Evolutionary conservation across 202 grass and related monocot genomes (phyloP).

Genomic region (Schoenoplectus triqueter): DNA sequence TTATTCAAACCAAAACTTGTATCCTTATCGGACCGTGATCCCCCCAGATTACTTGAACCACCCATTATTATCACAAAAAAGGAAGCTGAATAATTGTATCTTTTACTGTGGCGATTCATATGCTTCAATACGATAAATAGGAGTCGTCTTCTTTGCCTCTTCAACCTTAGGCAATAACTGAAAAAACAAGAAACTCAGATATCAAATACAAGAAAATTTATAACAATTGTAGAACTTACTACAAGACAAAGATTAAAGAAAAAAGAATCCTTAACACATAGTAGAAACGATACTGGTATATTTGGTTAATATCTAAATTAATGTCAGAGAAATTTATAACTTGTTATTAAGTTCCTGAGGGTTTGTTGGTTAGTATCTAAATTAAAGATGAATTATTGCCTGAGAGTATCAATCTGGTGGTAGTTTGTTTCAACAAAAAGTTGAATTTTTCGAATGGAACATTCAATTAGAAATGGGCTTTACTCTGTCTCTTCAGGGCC

Average conservation of each 20-base stretch:
- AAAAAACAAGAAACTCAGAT: background rate
- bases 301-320: too few species aligned
- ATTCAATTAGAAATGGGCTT: background rate
- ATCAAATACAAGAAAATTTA: conserved; percentile 5
- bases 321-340: background rate
- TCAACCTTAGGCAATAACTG: conserved; percentile 41
- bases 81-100: background rate
- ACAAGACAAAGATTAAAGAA: background rate
- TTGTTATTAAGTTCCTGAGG: background rate
- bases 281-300: background rate
- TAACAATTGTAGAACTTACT: background rate
- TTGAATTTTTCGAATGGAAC: background rate
- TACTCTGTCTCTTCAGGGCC: background rate
- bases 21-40: background rate
- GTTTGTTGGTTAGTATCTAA: background rate
- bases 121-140: conserved; percentile 38
- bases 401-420: background rate
- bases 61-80: conserved; percentile 34
- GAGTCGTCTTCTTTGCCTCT: conserved; percentile 42
- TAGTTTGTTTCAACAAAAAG: background rate
- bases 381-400: background rate
- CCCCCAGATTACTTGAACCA: background rate
- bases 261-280: background rate
- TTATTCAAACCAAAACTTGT: conserved; percentile 41
- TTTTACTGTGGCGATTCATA: conserved; percentile 41